These are phyloP conservation scores for Entomortierella parvispora DNA, from an alignment of 192 early-diverging fungal genomes.

Conservation along the genomic window DNA sequence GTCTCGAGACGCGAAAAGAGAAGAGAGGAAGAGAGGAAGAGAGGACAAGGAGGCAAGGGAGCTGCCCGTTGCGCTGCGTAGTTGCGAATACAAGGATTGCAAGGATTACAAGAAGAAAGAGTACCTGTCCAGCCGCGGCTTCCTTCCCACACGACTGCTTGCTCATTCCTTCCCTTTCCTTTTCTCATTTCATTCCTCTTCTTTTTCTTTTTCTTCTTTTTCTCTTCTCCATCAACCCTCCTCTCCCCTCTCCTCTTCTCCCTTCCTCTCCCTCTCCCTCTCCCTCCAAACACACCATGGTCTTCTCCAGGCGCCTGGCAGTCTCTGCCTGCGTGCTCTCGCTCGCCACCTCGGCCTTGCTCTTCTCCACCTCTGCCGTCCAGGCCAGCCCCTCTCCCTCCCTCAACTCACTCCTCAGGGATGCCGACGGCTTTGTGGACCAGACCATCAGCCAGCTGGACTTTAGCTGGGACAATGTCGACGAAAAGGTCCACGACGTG, in stretches of 20 bases:
- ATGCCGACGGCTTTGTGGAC: conserved; percentile 45
- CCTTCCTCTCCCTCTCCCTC: background rate
- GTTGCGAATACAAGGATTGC: no score
- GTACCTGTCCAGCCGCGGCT: background rate
- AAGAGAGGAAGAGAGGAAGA: no score
- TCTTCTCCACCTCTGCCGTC: conserved; percentile 15
- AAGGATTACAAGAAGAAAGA: no score
- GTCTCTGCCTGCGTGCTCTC: conserved; percentile 41
- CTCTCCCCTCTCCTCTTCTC: background rate
- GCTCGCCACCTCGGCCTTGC: conserved; percentile 40
- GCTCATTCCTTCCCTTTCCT: background rate
- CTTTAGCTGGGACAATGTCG: conserved; percentile 44
- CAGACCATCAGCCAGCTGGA: conserved; percentile 28
- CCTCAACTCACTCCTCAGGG: conserved; percentile 24
- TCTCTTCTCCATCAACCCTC: background rate
- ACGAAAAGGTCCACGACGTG: conserved; percentile 49
- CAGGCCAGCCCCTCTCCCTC: conserved; percentile 26
- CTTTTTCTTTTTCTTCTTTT: background rate
- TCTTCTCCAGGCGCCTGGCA: conserved; percentile 38
- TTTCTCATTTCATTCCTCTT: conserved; percentile 6
- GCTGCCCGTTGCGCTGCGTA: no score
- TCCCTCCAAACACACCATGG: conserved; percentile 8
- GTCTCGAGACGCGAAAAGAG: no score
- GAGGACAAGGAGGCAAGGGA: no score
- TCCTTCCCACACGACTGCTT: background rate